Conservation (phyloP, 1,284 basidiomycete species). For the Phaffia rhodozyma region DNA sequence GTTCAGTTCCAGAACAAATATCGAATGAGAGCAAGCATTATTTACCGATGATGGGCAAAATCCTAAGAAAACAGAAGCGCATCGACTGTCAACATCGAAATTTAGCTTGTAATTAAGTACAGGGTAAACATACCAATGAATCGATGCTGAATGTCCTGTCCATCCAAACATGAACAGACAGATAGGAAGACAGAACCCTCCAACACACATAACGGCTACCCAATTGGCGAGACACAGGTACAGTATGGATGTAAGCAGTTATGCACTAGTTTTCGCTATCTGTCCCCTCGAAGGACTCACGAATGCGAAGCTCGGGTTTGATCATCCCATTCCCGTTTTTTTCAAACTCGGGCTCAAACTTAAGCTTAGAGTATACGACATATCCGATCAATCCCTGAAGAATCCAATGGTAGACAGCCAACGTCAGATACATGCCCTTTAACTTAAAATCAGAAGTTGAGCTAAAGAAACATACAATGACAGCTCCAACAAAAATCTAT, state of each 20-base stretch:
- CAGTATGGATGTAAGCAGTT: neutral
- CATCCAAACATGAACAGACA: conserved; percentile 31
- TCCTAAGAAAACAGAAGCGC: too few species aligned
- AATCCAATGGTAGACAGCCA: neutral
- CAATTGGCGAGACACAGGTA: too few species aligned
- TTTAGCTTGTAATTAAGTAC: neutral
- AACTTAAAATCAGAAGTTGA: conserved; percentile 24
- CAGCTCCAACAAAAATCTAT: conserved; percentile 25
- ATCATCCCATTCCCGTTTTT: conserved; percentile 18
- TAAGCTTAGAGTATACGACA: conserved; percentile 9
- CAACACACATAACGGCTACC: neutral
- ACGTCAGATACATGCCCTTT: conserved; percentile 11
- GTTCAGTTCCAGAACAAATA: neutral
- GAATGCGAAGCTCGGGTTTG: conserved; percentile 25
- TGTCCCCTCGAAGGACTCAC: neutral
- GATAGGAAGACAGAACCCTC: conserved; percentile 16
- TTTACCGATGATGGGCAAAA: too few species aligned
- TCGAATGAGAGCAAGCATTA: too few species aligned
- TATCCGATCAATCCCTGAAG: neutral
- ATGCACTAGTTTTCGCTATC: neutral
- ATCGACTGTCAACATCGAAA: too few species aligned
- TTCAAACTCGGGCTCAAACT: conserved; percentile 22
- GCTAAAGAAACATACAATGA: conserved; percentile 20
- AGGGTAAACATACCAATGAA: conserved; percentile 27
- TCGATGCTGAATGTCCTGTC: conserved; percentile 20